phyloP scores from a whole-genome alignment of 1,284 basidiomycete species.

The Hypsizygus ulmarius region DNA sequence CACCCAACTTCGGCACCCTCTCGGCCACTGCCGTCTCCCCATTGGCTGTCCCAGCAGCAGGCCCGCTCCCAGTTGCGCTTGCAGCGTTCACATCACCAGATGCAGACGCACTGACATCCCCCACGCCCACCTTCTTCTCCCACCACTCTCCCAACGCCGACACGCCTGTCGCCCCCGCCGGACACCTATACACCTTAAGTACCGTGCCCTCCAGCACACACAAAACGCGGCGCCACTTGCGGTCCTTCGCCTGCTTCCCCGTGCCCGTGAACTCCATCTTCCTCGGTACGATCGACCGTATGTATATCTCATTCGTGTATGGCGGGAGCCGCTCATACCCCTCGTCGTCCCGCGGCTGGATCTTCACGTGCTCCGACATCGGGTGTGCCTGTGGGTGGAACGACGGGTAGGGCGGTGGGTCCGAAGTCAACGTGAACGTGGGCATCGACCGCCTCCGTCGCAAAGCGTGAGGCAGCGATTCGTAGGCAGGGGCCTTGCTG shows the following conservation, averaged over 20 bases:
- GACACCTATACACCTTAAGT: slow-evolving; percentile 80
- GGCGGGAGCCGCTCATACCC: slow-evolving; percentile 78
- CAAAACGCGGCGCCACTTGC: slow-evolving; percentile 88
- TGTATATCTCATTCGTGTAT: slow-evolving; percentile 84
- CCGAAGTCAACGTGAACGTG: slow-evolving; percentile 43
- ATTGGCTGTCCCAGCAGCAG: slow-evolving; percentile 22
- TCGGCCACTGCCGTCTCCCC: slow-evolving; percentile 14
- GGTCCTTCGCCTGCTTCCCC: slow-evolving; percentile 83
- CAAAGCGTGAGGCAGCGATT: slow-evolving; percentile 29
- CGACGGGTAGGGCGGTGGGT: slow-evolving; percentile 52
- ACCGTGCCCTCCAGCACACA: slow-evolving; percentile 92
- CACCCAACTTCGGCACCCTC: slow-evolving; percentile 12
- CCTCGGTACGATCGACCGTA: slow-evolving; percentile 82
- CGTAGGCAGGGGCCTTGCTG: slow-evolving; percentile 31
- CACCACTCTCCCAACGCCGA: slow-evolving; percentile 66
- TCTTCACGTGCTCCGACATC: slow-evolving; percentile 13
- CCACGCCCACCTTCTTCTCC: slow-evolving; percentile 70
- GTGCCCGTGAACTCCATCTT: slow-evolving; percentile 94
- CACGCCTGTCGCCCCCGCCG: slow-evolving; percentile 45
- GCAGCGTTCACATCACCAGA: too few species aligned
- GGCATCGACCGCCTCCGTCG: slow-evolving; percentile 58
- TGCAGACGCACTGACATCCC: slow-evolving; percentile 45
- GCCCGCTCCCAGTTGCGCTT: slow-evolving; percentile 22
- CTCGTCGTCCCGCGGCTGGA: slow-evolving; percentile 51
- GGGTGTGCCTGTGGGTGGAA: slow-evolving; percentile 29